A percentile compares a stretch with the other conserved stretches of the same genome.
These are phyloP conservation scores for Berkeleyomyces rouxiae DNA, from an alignment of 2,329 filamentous ascomycete genomes.

Conservation along the genomic window DNA sequence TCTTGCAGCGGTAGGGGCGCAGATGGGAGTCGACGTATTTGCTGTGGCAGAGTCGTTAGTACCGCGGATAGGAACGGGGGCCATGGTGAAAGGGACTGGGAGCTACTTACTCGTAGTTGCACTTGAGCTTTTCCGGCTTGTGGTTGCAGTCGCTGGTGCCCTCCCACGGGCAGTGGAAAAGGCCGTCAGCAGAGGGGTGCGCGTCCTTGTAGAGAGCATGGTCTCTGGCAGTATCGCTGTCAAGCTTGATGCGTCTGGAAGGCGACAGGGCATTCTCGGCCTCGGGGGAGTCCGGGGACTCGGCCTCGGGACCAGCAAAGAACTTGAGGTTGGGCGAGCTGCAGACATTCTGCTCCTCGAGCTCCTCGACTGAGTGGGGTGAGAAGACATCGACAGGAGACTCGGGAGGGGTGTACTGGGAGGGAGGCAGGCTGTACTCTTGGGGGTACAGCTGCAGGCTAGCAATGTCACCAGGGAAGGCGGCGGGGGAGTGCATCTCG, in stretches of 20 bases:
- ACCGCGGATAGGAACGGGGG: not conserved
- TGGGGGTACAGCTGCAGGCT: conserved; percentile 11
- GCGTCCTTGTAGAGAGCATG: conserved; percentile 57
- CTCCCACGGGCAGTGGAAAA: conserved; percentile 87
- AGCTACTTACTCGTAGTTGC: conserved; percentile 82
- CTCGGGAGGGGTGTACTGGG: conserved; percentile 15
- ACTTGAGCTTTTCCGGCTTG: conserved; percentile 91
- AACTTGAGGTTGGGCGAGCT: conserved; percentile 28
- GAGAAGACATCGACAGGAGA: conserved; percentile 13
- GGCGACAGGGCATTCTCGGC: conserved; percentile 23
- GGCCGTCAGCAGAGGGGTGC: conserved; percentile 49
- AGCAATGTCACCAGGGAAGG: conserved; percentile 4
- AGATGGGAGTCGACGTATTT: conserved; percentile 95
- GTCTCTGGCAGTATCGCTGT: conserved; percentile 43
- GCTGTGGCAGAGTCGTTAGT: conserved; percentile 30
- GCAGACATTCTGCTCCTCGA: conserved; percentile 12
- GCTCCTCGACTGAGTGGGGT: conserved; percentile 6
- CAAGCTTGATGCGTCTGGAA: conserved; percentile 31
- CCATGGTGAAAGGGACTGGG: too few species aligned
- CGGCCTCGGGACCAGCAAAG: conserved; percentile 19
- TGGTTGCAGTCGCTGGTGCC: conserved; percentile 60
- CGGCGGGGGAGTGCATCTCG: not conserved
- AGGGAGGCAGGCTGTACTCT: not conserved
- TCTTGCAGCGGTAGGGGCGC: conserved; percentile 92
- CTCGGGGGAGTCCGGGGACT: conserved; percentile 16